Conservation (phyloP, 2,329 filamentous ascomycete species). For the Tolypocladium nubicola region DNA sequence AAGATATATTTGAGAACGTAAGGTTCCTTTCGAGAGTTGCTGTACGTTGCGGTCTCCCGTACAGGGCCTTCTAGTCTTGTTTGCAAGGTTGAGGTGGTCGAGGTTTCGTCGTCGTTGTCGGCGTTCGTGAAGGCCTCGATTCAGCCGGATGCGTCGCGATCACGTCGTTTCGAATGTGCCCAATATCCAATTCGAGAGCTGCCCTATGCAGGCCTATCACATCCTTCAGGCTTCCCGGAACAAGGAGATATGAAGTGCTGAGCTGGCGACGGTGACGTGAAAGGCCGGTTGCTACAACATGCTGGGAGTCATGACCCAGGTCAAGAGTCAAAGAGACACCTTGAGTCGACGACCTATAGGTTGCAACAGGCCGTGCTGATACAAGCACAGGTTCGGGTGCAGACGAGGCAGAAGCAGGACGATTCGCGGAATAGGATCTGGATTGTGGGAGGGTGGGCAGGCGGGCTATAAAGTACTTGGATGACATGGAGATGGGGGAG, state of each 20-base stretch:
- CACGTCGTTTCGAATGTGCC: background rate
- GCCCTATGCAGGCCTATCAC: background rate
- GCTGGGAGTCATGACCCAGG: background rate
- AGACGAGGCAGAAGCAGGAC: background rate
- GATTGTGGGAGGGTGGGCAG: conserved; percentile 12
- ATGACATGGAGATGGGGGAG: conserved; percentile 7
- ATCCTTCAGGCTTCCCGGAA: background rate
- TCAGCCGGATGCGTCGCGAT: background rate
- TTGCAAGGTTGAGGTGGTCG: background rate
- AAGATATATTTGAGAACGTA: background rate
- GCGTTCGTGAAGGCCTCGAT: background rate
- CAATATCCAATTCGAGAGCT: background rate
- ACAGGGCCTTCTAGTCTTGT: too few relatives aligned
- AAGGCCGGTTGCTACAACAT: background rate
- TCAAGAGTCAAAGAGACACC: background rate
- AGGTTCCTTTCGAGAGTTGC: background rate
- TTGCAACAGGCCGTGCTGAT: background rate
- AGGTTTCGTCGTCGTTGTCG: background rate
- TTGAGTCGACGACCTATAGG: background rate
- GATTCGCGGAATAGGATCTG: background rate
- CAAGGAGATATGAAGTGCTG: background rate
- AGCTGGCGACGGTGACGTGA: background rate
- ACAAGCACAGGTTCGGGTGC: background rate
- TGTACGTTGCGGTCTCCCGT: background rate
- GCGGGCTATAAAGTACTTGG: conserved; percentile 17